A percentile compares a stretch with the other conserved stretches of the same genome.
Evolutionary conservation across 2,329 filamentous ascomycete species (phyloP).

Genomic region (Sporothrix variecibatus): DNA sequence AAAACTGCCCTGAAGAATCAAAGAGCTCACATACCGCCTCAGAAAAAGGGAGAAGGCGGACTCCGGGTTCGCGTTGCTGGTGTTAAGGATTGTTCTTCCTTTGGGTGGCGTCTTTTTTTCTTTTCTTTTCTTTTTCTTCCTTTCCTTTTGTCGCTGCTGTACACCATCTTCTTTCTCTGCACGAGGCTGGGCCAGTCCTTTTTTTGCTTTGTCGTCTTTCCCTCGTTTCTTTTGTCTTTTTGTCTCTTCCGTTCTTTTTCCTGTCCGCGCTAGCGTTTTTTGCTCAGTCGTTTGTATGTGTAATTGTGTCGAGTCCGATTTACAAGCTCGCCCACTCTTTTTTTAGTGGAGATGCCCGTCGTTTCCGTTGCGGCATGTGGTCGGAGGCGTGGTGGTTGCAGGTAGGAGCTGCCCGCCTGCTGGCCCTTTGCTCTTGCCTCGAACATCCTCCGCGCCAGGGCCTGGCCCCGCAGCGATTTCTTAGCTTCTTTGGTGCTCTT

Average conservation of each 20-base stretch:
- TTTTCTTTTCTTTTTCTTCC: not conserved
- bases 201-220: not conserved
- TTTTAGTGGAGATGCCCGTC: not conserved
- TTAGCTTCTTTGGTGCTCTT: not conserved
- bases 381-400: too few species aligned
- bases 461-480: not conserved
- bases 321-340: not conserved
- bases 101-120: not conserved
- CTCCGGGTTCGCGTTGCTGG: constrained; percentile 11
- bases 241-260: not conserved
- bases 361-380: not conserved
- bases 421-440: not conserved
- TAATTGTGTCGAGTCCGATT: constrained; percentile 19
- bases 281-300: constrained; percentile 22
- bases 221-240: not conserved
- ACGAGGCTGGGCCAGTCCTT: constrained; percentile 14
- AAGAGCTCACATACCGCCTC: not conserved
- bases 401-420: not conserved
- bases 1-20: not conserved
- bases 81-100: not conserved
- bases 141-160: not conserved
- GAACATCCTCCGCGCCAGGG: not conserved
- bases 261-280: not conserved
- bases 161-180: not conserved
- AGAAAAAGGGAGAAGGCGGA: constrained; percentile 4